A percentile compares a stretch with the other conserved stretches of the same genome.
Evolutionary conservation across 495 filamentous ascomycete genomes (phyloP).

Genomic region (Achaetomiella virescens): DNA sequence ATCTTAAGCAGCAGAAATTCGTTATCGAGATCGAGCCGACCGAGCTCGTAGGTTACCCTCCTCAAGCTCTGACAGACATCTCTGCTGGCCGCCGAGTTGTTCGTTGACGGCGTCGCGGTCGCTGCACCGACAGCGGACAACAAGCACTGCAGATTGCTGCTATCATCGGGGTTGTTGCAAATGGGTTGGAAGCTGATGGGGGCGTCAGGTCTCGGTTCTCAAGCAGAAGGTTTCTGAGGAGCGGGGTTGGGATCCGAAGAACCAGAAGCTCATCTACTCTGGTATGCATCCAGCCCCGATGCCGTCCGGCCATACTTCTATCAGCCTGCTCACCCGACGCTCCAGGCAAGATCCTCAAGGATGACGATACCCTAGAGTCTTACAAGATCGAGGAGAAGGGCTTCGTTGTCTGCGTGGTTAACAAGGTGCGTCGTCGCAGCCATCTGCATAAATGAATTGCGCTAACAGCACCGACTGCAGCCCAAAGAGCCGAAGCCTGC

Average conservation of each 20-base stretch:
- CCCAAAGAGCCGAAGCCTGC: slow-evolving; percentile 23
- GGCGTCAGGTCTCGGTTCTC: slow-evolving; percentile 67
- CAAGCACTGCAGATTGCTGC: not conserved
- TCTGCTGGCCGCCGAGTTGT: slow-evolving; percentile 12
- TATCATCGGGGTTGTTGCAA: not conserved
- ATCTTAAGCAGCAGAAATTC: slow-evolving; percentile 98
- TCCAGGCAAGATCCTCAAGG: slow-evolving; percentile 91
- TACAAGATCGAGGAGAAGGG: slow-evolving; percentile 99
- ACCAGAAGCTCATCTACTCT: slow-evolving; percentile 94
- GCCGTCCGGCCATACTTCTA: not conserved
- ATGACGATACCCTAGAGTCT: slow-evolving; percentile 89
- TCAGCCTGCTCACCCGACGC: not conserved
- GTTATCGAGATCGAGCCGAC: slow-evolving; percentile 87
- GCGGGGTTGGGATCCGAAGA: slow-evolving; percentile 83
- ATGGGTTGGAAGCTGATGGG: slow-evolving; percentile 15
- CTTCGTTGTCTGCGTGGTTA: slow-evolving; percentile 94
- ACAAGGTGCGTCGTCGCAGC: slow-evolving; percentile 59
- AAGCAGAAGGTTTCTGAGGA: slow-evolving; percentile 85
- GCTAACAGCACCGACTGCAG: slow-evolving; percentile 24
- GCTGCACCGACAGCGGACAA: not conserved
- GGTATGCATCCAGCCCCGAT: slow-evolving; percentile 50
- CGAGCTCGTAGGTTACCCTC: slow-evolving; percentile 67
- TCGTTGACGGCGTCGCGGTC: slow-evolving; percentile 1
- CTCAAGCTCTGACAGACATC: slow-evolving; percentile 11
- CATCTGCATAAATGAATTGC: not conserved